Base-by-base conservation (phyloP, 495 filamentous ascomycete species). In the Podospora tetraspora region DNA sequence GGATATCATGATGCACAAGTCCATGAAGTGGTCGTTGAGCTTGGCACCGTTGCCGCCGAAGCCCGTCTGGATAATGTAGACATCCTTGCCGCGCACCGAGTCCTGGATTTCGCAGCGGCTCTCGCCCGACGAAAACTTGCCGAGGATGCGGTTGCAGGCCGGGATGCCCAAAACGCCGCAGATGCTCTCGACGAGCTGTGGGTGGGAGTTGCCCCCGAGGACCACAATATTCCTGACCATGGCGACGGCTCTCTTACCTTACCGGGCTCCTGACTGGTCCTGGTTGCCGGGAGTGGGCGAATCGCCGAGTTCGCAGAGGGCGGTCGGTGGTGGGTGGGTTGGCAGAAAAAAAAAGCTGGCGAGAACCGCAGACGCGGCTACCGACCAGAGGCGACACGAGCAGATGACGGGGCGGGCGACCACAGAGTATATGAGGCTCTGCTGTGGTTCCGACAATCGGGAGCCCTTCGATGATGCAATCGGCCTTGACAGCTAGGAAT, bases 181-280 rank as follows among this genome's bases (percentile, higher is more conserved):
- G 74, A 99, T 91, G 67, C 83, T 90, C 70, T 93, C 86, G 67
- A 91, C 91, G 73, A 99, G 87, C 74, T 89, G 83, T 7, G 93
- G 94, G 81, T 99, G 96, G 76, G 93, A 96, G 77, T 89, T 92
- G 64, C 95, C 95, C 56, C 93, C 92, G 67, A 99, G 90, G 70
- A 99, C 86, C 73, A 97, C 92, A 69, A 99, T 90, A 78, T 97
- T 97, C 75, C 96, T 91, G 73, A 98, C 94, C 95, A 99, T 77
- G 32, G 29, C 70, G 71, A 59, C 29, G 68, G 62, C 30, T 70
- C 66, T 66, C 52, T 52, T 2, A 19, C 43, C 68, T 66, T 66
- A 58, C 63, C 62, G 59, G 67, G 30, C 95, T 63, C 63, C 80
- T 69, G 70, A 61, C 43, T 62, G 61, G 10, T 37, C 30, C 62